phyloP scores from a whole-genome alignment of 495 filamentous ascomycete genomes.

The Lentithecium fluviatile region DNA sequence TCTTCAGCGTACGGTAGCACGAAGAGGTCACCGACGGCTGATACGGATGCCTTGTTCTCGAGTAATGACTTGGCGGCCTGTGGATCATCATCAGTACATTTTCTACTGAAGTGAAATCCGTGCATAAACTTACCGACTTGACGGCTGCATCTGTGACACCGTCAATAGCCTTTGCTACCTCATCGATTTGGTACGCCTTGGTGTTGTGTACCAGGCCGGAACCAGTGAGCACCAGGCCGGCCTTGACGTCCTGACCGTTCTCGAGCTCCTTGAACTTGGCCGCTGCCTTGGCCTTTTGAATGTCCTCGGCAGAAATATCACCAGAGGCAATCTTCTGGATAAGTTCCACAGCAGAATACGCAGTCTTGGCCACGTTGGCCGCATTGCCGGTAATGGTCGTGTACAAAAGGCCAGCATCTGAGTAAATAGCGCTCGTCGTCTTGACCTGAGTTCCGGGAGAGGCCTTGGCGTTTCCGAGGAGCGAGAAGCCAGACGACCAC shows the following conservation, averaged over 20 bases:
- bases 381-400: slow-evolving; percentile 75
- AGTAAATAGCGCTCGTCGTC: slow-evolving; percentile 80
- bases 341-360: slow-evolving; percentile 66
- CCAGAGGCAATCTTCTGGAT: slow-evolving; percentile 77
- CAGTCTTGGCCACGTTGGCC: slow-evolving; percentile 61
- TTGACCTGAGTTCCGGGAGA: slow-evolving; percentile 64
- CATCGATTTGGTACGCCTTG: slow-evolving; percentile 83
- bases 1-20: slow-evolving; percentile 90
- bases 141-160: slow-evolving; percentile 79
- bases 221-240: slow-evolving; percentile 69
- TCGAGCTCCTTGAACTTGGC: slow-evolving; percentile 94
- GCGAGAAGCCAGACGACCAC: slow-evolving; percentile 89
- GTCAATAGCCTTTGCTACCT: slow-evolving; percentile 75
- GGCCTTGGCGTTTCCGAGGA: slow-evolving; percentile 73
- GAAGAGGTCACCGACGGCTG: slow-evolving; percentile 83
- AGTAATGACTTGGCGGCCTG: slow-evolving; percentile 83
- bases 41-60: slow-evolving; percentile 82
- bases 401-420: slow-evolving; percentile 86
- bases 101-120: slow-evolving; percentile 30
- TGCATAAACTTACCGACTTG: slow-evolving; percentile 68
- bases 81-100: slow-evolving; percentile 19
- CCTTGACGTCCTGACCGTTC: slow-evolving; percentile 67
- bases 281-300: slow-evolving; percentile 86
- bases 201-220: slow-evolving; percentile 73
- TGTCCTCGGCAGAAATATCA: slow-evolving; percentile 72